phyloP scores from a whole-genome alignment of 2,329 filamentous ascomycete genomes.

The Talaromyces islandicus region DNA sequence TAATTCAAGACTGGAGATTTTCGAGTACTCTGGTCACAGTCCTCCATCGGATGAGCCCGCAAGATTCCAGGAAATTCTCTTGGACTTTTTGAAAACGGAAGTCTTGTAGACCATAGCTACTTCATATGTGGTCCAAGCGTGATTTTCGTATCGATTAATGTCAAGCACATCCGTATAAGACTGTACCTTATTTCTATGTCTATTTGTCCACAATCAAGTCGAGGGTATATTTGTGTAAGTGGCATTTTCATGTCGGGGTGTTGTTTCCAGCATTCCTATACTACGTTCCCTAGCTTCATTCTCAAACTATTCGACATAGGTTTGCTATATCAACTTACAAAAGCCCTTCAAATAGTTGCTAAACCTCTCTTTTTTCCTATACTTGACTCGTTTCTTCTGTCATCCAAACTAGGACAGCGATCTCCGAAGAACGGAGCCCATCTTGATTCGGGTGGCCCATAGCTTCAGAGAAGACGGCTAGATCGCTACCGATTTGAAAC shows the following conservation, averaged over 20 bases:
- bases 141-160: neutral
- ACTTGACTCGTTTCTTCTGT: neutral
- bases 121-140: neutral
- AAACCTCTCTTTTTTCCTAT: neutral
- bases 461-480: neutral
- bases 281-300: neutral
- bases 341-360: neutral
- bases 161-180: neutral
- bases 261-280: neutral
- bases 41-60: conserved; percentile 1
- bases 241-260: neutral
- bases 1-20: neutral
- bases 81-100: neutral
- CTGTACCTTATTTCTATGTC: neutral
- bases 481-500: neutral
- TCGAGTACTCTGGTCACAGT: conserved; percentile 1
- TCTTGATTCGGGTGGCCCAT: neutral
- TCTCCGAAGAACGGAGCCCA: neutral
- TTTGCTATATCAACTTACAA: neutral
- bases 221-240: neutral
- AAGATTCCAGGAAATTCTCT: neutral
- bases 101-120: neutral
- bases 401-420: neutral
- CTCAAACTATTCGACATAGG: neutral
- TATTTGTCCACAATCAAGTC: neutral